phyloP scores from a whole-genome alignment of 2,329 filamentous ascomycete genomes.

The Fusarium sp. region DNA sequence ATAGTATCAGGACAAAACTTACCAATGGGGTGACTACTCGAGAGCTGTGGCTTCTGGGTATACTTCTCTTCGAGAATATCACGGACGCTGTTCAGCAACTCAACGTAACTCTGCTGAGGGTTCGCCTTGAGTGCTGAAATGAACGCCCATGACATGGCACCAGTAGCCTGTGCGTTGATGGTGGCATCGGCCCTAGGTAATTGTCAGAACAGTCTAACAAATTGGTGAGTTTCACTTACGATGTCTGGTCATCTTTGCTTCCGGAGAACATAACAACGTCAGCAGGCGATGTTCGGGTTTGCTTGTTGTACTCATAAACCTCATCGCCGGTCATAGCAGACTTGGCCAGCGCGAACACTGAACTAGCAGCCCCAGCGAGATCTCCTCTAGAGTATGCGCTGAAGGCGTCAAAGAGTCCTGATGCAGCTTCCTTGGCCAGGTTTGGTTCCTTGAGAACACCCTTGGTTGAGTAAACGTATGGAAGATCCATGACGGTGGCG shows the following conservation, averaged over 20 bases:
- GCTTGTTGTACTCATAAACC: constrained; percentile 80
- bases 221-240: constrained; percentile 55
- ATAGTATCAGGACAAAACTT: constrained; percentile 50
- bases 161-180: constrained; percentile 88
- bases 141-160: constrained; percentile 98
- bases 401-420: constrained; percentile 77
- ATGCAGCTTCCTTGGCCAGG: constrained; percentile 80
- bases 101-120: constrained; percentile 94
- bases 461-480: constrained; percentile 84
- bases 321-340: constrained; percentile 84
- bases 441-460: constrained; percentile 85
- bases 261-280: constrained; percentile 99
- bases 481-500: constrained; percentile 79
- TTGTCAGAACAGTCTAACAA: constrained; percentile 31
- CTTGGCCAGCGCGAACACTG: constrained; percentile 87
- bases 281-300: constrained; percentile 92
- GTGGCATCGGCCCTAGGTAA: constrained; percentile 82
- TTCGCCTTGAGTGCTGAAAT: constrained; percentile 92
- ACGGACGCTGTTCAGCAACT: constrained; percentile 94
- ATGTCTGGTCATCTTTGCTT: constrained; percentile 95
- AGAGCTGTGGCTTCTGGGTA: constrained; percentile 93
- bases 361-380: constrained; percentile 80
- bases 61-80: constrained; percentile 90
- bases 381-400: constrained; percentile 86
- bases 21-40: constrained; percentile 96